These are phyloP conservation scores for Xylariaceae sp. DNA, from an alignment of 2,329 filamentous ascomycete genomes.

Conservation along the genomic window DNA sequence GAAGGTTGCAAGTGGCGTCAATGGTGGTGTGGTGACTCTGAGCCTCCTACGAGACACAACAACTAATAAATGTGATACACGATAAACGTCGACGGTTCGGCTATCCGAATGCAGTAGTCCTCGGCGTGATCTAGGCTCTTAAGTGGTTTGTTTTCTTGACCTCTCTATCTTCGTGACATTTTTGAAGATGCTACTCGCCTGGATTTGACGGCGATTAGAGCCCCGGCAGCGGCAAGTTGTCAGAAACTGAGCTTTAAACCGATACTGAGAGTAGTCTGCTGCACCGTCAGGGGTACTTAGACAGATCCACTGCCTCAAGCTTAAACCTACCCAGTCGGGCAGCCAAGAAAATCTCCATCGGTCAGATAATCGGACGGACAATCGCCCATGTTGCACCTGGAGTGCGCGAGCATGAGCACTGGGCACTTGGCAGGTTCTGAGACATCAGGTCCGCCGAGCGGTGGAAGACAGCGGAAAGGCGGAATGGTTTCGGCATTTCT, in stretches of 20 bases:
- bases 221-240: conserved; percentile 2
- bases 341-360: not conserved
- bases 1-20: not conserved
- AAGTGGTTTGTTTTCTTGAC: conserved; percentile 6
- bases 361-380: conserved; percentile 1
- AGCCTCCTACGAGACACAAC: not conserved
- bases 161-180: not conserved
- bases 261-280: conserved; percentile 5
- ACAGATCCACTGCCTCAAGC: conserved; percentile 15
- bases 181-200: conserved; percentile 1
- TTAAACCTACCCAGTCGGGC: conserved; percentile 7
- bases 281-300: conserved; percentile 1
- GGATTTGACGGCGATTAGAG: conserved; percentile 1
- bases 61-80: not conserved
- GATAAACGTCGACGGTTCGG: not conserved
- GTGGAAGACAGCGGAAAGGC: conserved; percentile 23
- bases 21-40: not conserved
- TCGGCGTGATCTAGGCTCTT: not conserved
- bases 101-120: not conserved
- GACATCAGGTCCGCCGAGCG: conserved; percentile 11
- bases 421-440: conserved; percentile 16
- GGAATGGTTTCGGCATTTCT: conserved; percentile 16
- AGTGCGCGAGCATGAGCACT: not conserved
- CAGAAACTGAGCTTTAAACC: not conserved
- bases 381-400: not conserved